Evolutionary conservation across 129 eudicot species (phyloP).

Genomic region (Daucus carota): DNA sequence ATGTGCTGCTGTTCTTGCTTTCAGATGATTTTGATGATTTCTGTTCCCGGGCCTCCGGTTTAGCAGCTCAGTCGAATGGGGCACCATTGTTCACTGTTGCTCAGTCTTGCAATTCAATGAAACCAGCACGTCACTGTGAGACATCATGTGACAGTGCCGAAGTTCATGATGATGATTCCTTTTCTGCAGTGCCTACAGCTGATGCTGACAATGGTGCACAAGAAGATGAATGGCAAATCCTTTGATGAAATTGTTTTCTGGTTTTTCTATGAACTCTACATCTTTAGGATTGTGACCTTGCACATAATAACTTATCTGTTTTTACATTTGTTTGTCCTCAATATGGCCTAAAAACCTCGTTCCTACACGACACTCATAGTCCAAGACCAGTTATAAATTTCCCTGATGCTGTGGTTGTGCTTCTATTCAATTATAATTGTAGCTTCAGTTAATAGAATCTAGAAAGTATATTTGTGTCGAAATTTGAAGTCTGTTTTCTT

Average conservation of each 20-base stretch:
- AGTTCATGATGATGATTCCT: constrained; percentile 31
- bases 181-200: constrained; percentile 19
- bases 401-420: background rate
- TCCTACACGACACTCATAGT: background rate
- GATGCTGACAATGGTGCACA: constrained; percentile 41
- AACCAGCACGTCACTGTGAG: constrained; percentile 13
- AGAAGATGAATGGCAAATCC: constrained; percentile 96
- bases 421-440: background rate
- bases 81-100: constrained; percentile 85
- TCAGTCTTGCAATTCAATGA: constrained; percentile 37
- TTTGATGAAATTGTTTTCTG: constrained; percentile 21
- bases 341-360: background rate
- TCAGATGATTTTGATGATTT: constrained; percentile 86
- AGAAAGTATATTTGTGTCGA: background rate
- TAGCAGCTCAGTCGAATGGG: constrained; percentile 61
- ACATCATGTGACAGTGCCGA: constrained; percentile 18
- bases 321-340: background rate
- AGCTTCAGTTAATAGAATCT: background rate
- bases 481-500: background rate
- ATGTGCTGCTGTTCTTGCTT: background rate
- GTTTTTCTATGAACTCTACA: background rate
- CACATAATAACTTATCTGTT: background rate
- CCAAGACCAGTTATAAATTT: background rate
- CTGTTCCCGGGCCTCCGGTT: constrained; percentile 64
- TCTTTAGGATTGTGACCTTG: background rate